Conservation (phyloP, 2,329 filamentous ascomycete genomes). For the Arachnopeziza araneosa region DNA sequence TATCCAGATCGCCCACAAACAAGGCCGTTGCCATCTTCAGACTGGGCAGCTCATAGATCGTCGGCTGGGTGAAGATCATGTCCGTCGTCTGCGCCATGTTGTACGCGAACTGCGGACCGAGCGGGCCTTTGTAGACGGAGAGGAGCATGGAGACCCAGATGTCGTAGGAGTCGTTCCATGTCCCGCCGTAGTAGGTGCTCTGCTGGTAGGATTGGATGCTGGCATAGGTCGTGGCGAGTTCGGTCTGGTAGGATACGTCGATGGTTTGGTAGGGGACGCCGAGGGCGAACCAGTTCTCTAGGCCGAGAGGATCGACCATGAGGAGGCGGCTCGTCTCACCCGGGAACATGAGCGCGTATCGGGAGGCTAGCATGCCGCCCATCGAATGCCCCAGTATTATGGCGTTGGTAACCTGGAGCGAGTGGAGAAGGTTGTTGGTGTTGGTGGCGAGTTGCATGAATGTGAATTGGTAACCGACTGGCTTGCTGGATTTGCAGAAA, state of each 20-base stretch:
- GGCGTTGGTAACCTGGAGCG: conserved; percentile 38
- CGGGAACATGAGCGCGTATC: conserved; percentile 44
- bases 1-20: conserved; percentile 46
- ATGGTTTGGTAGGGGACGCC: conserved; percentile 43
- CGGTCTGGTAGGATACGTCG: conserved; percentile 35
- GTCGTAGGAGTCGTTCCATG: conserved; percentile 46
- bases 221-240: conserved; percentile 37
- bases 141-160: conserved; percentile 50
- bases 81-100: conserved; percentile 48
- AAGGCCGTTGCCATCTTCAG: conserved; percentile 42
- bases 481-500: conserved; percentile 53
- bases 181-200: conserved; percentile 42
- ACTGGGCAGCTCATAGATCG: conserved; percentile 44
- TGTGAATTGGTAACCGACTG: conserved; percentile 45
- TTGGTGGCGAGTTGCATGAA: conserved; percentile 47
- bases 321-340: conserved; percentile 37
- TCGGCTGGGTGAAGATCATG: conserved; percentile 47
- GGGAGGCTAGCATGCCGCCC: conserved; percentile 48
- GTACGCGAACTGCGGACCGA: conserved; percentile 38
- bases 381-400: conserved; percentile 50
- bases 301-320: conserved; percentile 39
- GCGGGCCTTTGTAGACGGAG: conserved; percentile 43
- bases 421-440: conserved; percentile 42
- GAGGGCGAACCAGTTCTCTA: conserved; percentile 28
- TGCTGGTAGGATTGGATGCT: conserved; percentile 44